These are phyloP conservation scores for Pyricularia sp. DNA, from an alignment of 2,329 filamentous ascomycete species.

Conservation along the genomic window DNA sequence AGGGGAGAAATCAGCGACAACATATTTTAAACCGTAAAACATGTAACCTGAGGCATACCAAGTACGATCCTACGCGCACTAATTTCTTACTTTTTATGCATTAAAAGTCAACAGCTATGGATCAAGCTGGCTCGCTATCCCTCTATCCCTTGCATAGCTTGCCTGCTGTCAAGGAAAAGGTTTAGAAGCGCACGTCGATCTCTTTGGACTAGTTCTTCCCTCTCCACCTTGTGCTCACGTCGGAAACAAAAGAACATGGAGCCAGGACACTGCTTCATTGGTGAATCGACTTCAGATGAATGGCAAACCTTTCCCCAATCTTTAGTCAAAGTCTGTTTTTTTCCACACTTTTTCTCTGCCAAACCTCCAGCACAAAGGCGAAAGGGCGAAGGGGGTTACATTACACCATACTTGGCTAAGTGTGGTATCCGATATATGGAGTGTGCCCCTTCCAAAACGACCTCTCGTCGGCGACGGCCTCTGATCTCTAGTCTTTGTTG, in stretches of 20 bases:
- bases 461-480: background rate
- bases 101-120: too few relatives aligned
- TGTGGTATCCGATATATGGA: background rate
- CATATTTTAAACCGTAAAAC: too few relatives aligned
- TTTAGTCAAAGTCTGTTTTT: background rate
- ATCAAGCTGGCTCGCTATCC: too few relatives aligned
- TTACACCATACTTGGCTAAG: background rate
- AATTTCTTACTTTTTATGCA: too few relatives aligned
- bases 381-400: background rate
- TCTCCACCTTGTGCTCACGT: too few relatives aligned
- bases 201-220: too few relatives aligned
- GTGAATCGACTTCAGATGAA: background rate
- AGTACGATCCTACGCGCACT: too few relatives aligned
- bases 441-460: background rate
- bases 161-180: too few relatives aligned
- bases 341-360: background rate
- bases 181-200: too few relatives aligned
- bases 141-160: too few relatives aligned
- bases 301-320: background rate
- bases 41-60: too few relatives aligned
- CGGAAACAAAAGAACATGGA: background rate
- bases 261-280: background rate
- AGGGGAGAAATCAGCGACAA: too few relatives aligned
- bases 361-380: background rate
- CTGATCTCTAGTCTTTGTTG: background rate